Conservation (phyloP, 768 basidiomycete genomes). For the Mycena venus region DNA sequence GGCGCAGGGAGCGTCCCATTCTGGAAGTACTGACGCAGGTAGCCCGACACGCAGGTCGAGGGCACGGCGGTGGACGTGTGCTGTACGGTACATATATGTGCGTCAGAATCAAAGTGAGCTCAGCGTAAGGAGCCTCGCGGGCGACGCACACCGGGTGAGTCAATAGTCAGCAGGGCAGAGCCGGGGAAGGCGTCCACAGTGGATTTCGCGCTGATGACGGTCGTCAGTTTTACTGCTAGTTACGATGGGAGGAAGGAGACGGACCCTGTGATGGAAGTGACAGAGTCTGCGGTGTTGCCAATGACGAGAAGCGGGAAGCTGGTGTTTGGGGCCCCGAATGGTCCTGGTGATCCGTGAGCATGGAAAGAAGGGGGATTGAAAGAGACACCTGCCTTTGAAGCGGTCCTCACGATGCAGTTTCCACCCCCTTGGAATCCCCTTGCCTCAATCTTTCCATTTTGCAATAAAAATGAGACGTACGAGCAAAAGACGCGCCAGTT, state of each 20-base stretch:
- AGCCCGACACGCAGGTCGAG: constrained; percentile 46
- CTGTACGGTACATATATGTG: constrained; percentile 36
- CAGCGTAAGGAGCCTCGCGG: not conserved
- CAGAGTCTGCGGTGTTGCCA: constrained; percentile 37
- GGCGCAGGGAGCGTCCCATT: constrained; percentile 22
- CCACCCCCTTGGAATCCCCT: not conserved
- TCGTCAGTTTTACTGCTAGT: not conserved
- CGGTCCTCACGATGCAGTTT: constrained; percentile 5
- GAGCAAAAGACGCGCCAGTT: not conserved
- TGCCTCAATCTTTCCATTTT: not conserved
- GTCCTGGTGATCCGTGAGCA: constrained; percentile 31
- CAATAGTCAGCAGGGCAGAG: not conserved
- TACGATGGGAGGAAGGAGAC: not conserved
- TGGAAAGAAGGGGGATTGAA: not conserved
- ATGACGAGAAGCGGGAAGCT: no score
- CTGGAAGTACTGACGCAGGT: constrained; percentile 11
- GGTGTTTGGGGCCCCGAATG: constrained; percentile 42
- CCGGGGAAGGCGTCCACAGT: not conserved
- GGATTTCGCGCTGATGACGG: not conserved
- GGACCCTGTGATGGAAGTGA: constrained; percentile 19
- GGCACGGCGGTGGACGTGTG: constrained; percentile 49
- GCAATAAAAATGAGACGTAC: not conserved
- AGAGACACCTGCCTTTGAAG: constrained; percentile 29
- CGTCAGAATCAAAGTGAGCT: no score
- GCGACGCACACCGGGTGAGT: not conserved